Evolutionary conservation across 2,329 filamentous ascomycete genomes (phyloP).

Genomic region (Fusarium concolor): DNA sequence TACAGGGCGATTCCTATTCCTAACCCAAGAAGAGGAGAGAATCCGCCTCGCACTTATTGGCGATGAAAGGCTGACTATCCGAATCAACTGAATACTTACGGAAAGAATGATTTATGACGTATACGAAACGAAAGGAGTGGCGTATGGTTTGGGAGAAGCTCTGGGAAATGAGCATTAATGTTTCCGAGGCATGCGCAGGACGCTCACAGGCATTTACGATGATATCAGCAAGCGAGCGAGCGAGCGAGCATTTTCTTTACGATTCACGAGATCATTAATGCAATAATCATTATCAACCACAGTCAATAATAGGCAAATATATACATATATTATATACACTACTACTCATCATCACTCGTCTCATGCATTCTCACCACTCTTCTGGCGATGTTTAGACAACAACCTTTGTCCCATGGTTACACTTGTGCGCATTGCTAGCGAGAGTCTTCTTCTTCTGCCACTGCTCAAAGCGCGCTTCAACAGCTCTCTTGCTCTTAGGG

Average conservation of each 20-base stretch:
- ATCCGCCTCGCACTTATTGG: slow-evolving; percentile 19
- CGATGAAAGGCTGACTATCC: not conserved
- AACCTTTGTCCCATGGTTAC: slow-evolving; percentile 43
- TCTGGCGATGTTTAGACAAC: slow-evolving; percentile 26
- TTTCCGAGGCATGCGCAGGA: no score
- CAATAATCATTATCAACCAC: not conserved
- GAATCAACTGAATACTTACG: rapidly evolving
- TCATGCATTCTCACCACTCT: not conserved
- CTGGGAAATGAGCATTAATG: not conserved
- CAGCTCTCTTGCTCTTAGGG: slow-evolving; percentile 41
- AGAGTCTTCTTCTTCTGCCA: slow-evolving; percentile 43
- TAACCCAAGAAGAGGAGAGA: slow-evolving; percentile 44
- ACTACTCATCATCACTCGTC: not conserved
- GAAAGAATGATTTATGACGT: not conserved
- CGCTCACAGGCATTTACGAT: not conserved
- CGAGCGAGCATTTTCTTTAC: slow-evolving; percentile 13
- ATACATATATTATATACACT: slow-evolving; percentile 16
- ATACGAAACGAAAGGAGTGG: not conserved
- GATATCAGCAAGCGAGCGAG: slow-evolving; percentile 1
- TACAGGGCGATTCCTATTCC: slow-evolving; percentile 51
- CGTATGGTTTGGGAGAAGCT: not conserved
- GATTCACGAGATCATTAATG: not conserved
- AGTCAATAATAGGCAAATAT: not conserved
- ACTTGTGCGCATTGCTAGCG: slow-evolving; percentile 47
- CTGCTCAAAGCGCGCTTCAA: slow-evolving; percentile 43